Conservation (phyloP, 805 yeast species). For the Saccharomycopsis oosterbeekiorum region DNA sequence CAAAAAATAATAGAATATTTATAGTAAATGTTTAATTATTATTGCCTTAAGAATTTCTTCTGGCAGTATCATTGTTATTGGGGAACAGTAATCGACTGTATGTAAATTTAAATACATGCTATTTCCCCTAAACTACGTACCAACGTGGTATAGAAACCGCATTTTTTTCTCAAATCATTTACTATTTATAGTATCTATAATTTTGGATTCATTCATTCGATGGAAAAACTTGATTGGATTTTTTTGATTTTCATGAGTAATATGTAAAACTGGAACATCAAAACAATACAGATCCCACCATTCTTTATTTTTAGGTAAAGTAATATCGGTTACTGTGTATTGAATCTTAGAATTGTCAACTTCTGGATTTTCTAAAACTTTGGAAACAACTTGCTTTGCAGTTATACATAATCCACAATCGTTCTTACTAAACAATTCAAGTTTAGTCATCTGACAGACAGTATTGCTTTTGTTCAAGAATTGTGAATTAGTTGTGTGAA, state of each 20-base stretch:
- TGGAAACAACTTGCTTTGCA: slow-evolving; percentile 43
- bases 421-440: slow-evolving; percentile 60
- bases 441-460: slow-evolving; percentile 19
- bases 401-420: slow-evolving; percentile 62
- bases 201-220: slow-evolving; percentile 43
- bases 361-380: slow-evolving; percentile 29
- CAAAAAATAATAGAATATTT: too few relatives aligned
- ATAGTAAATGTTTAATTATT: too few relatives aligned
- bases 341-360: slow-evolving; percentile 24
- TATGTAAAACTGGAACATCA: slow-evolving; percentile 71
- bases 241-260: slow-evolving; percentile 38
- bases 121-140: too few relatives aligned
- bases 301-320: slow-evolving; percentile 43
- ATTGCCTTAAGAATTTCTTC: too few relatives aligned
- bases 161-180: neutral
- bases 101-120: too few relatives aligned
- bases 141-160: too few relatives aligned
- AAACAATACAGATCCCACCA: slow-evolving; percentile 65
- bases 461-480: neutral
- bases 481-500: neutral
- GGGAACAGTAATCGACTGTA: neutral
- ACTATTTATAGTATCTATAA: slow-evolving; percentile 3
- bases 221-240: slow-evolving; percentile 60
- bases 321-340: slow-evolving; percentile 45
- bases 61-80: too few relatives aligned